Base-by-base conservation (phyloP, 257 asterid genomes). In the Nicotiana benthamiana region DNA sequence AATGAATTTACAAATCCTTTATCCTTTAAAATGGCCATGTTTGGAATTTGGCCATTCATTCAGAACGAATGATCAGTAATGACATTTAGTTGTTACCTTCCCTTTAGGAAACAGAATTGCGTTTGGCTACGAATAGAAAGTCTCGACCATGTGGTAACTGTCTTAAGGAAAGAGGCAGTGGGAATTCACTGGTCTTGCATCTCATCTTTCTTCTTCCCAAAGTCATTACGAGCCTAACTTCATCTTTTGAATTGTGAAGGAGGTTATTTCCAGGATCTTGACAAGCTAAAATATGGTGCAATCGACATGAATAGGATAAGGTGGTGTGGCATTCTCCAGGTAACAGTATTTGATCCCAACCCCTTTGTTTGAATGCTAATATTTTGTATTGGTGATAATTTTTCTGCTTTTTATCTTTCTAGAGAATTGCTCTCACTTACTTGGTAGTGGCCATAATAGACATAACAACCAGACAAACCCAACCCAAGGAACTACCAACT, bases 321-420 rank as follows among this genome's bases (percentile, higher is more conserved):
- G 82, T 93, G 92, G 94, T 90, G 92, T 77, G 97, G 97, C 65
- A 93, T 93, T 77, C 93, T 93, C 79, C 97, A 93, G 97, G 97
- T 93, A 80, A 75, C 63, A 46, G 74, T 40, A 27, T 81, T 78
- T 64, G 62, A 36, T 61, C 26, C n/a, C 9, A 16, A n/a, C 72
- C 59, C 17, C 20, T 46, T 60, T 27, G 22, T 12, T 2, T 61
- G 46, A 27, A 61, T 79, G 75, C 81, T 79, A n/a, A 16, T 61
- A 65, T 18, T 72, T 77, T n/a, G 30, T 43, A 10, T 13, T 34
- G 34, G 79, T 28, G 24, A 70, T 28, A 77, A 64, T 62, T 68
- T 59, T 48, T 26, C 52, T 57, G 76, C 20, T 61, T 75, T 8
- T 80, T 12, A 82, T 56, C 59, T 75, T 84, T 77, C 75, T 84